Conservation (phyloP, 148 eudicot species). For the Rhododendron ovatum region DNA sequence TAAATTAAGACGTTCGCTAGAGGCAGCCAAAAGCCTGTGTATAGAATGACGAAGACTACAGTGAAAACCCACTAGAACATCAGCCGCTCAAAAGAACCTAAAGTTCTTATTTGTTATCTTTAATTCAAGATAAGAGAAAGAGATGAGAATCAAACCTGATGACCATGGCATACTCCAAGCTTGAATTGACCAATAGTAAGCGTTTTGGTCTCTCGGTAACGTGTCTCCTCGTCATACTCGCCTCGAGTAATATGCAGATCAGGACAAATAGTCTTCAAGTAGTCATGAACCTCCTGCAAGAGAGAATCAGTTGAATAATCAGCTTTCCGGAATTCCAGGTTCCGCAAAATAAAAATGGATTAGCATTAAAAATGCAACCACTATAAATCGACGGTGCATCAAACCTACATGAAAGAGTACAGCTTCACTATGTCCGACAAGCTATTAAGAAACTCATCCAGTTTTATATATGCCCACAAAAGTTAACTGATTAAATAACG, state of each 20-base stretch:
- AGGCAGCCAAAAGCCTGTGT: background rate
- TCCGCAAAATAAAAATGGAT: background rate
- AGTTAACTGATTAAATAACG: background rate
- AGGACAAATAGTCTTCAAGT: conserved; percentile 79
- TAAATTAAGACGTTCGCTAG: background rate
- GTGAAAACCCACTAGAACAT: background rate
- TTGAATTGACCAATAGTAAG: conserved; percentile 93
- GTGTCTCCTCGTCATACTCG: conserved; percentile 90
- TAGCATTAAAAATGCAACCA: background rate
- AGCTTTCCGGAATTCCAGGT: background rate
- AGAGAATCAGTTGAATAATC: background rate
- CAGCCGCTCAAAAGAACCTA: too few relatives aligned
- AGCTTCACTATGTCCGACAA: background rate
- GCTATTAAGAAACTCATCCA: background rate
- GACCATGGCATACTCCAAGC: conserved; percentile 97
- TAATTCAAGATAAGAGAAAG: too few relatives aligned
- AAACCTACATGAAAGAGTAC: background rate
- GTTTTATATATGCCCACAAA: background rate
- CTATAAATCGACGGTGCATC: background rate
- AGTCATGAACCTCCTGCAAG: conserved; percentile 90
- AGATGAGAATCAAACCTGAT: conserved; percentile 57
- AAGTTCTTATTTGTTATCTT: too few relatives aligned
- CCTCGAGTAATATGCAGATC: conserved; percentile 78
- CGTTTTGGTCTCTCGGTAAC: conserved; percentile 91
- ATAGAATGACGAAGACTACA: background rate